Evolutionary conservation across 2,329 filamentous ascomycete species (phyloP).

Genomic region (Scedosporium aurantiacum): DNA sequence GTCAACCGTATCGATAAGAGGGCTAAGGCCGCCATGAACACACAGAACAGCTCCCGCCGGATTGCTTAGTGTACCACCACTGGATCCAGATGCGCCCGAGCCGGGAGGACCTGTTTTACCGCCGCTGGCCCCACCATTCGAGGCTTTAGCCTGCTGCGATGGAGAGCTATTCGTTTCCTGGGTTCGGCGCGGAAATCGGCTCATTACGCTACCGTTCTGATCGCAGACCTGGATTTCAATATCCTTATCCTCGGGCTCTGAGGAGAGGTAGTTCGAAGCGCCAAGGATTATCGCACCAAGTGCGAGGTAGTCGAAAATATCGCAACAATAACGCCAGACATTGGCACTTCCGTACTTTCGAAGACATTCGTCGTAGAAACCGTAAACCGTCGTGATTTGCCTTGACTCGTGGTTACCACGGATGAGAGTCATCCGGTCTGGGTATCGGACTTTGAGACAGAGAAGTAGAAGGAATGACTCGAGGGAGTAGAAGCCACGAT

Average conservation of each 20-base stretch:
- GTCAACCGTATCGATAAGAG: constrained; percentile 84
- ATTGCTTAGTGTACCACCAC: constrained; percentile 52
- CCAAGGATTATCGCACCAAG: constrained; percentile 86
- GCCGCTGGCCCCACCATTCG: constrained; percentile 12
- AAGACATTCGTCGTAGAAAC: constrained; percentile 95
- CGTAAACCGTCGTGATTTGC: constrained; percentile 95
- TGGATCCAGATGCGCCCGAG: constrained; percentile 64
- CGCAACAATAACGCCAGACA: constrained; percentile 94
- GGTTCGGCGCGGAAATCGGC: constrained; percentile 49
- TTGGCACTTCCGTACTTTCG: constrained; percentile 95
- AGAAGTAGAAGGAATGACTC: constrained; percentile 93
- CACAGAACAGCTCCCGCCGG: constrained; percentile 79
- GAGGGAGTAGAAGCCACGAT: constrained; percentile 94
- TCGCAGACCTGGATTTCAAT: constrained; percentile 92
- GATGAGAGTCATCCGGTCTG: constrained; percentile 92
- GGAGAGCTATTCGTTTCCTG: constrained; percentile 12
- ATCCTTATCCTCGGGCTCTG: constrained; percentile 50
- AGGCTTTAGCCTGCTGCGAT: constrained; percentile 11
- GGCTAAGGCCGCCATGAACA: constrained; percentile 87
- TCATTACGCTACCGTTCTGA: constrained; percentile 68
- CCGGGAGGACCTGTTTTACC: constrained; percentile 61
- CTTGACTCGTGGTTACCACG: constrained; percentile 92
- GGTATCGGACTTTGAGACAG: constrained; percentile 93
- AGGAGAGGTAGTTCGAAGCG: constrained; percentile 52
- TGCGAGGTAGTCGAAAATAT: constrained; percentile 94